These are phyloP conservation scores for Coemansia sp. DNA, from an alignment of 192 early-diverging fungal species.

Conservation along the genomic window DNA sequence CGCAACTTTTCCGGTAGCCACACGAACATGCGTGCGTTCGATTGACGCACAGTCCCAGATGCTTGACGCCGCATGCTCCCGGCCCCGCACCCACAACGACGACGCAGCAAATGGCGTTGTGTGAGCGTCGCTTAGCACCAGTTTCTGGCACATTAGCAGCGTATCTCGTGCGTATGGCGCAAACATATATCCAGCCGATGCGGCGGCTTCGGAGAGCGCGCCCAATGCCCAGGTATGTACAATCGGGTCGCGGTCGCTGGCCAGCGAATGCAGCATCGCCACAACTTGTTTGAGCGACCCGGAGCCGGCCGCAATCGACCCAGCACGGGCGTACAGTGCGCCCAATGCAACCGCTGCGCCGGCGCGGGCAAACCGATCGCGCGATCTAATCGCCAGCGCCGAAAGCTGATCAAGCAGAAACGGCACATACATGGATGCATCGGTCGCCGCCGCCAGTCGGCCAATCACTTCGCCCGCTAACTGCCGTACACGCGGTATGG, in stretches of 20 bases:
- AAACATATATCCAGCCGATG: conserved; percentile 90
- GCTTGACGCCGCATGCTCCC: conserved; percentile 21
- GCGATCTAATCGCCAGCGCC: conserved; percentile 73
- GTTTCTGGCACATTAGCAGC: conserved; percentile 80
- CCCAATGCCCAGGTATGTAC: conserved; percentile 93
- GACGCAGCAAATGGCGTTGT: conserved; percentile 55
- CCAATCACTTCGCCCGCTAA: conserved; percentile 83
- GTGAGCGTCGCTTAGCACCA: conserved; percentile 86
- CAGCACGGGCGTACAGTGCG: conserved; percentile 82
- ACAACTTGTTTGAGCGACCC: conserved; percentile 84
- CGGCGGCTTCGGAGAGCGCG: conserved; percentile 79
- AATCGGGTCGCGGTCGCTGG: conserved; percentile 86
- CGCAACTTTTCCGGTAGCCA: conserved; percentile 26
- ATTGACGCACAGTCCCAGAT: not conserved
- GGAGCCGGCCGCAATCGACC: conserved; percentile 79
- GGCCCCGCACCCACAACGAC: conserved; percentile 40
- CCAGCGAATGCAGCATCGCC: conserved; percentile 86
- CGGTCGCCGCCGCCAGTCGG: conserved; percentile 62
- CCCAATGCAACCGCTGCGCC: conserved; percentile 91
- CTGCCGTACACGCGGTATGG: conserved; percentile 69
- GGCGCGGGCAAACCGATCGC: conserved; percentile 91
- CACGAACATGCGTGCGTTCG: conserved; percentile 11
- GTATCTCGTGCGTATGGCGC: conserved; percentile 86
- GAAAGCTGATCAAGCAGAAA: conserved; percentile 45
- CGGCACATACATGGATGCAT: conserved; percentile 36